A percentile compares a stretch with the other conserved stretches of the same genome.
These are phyloP conservation scores for Syzygium aqueum DNA, from an alignment of 345 rosid genomes.

Conservation along the genomic window DNA sequence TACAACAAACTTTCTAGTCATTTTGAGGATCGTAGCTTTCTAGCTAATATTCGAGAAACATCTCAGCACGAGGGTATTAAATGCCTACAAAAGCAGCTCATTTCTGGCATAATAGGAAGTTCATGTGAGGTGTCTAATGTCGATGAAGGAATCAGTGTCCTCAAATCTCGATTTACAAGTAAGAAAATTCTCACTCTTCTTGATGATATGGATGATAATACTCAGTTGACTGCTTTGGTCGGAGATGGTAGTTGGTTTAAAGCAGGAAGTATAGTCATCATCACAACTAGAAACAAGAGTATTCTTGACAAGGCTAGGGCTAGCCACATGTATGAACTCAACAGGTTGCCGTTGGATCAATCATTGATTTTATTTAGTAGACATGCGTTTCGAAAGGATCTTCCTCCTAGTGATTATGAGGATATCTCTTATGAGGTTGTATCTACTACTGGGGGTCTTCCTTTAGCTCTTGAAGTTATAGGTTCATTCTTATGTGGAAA, in stretches of 20 bases:
- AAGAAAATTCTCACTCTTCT: background rate
- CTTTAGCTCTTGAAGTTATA: background rate
- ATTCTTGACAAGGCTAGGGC: background rate
- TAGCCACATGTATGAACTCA: background rate
- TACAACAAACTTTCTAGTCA: background rate
- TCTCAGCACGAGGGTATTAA: background rate
- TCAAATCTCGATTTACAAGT: background rate
- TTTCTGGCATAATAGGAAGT: background rate
- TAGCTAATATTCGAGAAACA: background rate
- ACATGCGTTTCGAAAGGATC: background rate
- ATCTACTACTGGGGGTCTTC: background rate
- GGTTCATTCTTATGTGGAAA: background rate
- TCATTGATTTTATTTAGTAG: background rate
- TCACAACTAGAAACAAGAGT: background rate
- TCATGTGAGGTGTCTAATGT: background rate
- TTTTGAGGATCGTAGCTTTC: background rate
- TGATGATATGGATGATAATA: background rate
- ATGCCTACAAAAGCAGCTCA: background rate
- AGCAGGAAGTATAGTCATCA: background rate
- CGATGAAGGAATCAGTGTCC: background rate
- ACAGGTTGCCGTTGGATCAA: background rate
- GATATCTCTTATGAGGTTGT: background rate
- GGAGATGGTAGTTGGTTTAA: background rate
- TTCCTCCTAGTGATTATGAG: background rate
- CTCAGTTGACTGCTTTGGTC: background rate